phyloP scores from a whole-genome alignment of 108 stramenopile species.

The Aureococcus anophagefferens region DNA sequence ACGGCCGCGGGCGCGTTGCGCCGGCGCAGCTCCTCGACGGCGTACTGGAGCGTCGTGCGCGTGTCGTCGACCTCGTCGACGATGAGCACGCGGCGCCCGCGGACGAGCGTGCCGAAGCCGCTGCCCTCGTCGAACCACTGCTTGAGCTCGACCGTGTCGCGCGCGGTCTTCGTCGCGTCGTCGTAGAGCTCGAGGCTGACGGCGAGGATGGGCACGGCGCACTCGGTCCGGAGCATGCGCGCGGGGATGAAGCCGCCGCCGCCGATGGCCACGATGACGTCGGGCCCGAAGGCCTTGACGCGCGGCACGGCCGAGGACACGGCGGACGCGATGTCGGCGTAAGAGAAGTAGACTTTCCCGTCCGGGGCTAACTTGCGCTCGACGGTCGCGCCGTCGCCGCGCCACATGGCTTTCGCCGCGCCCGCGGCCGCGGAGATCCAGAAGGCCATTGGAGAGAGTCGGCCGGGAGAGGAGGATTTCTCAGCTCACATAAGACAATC shows the following conservation, averaged over 20 bases:
- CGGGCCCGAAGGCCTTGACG: slow-evolving; percentile 29
- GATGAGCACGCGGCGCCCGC: slow-evolving; percentile 29
- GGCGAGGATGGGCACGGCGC: slow-evolving; percentile 34
- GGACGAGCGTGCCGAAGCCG: slow-evolving; percentile 22
- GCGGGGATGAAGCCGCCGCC: slow-evolving; percentile 43
- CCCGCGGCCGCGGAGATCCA: too few relatives aligned
- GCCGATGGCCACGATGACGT: slow-evolving; percentile 42
- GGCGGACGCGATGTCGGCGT: slow-evolving; percentile 29
- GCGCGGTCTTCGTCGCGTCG: slow-evolving; percentile 26
- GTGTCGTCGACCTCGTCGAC: slow-evolving; percentile 47
- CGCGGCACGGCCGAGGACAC: slow-evolving; percentile 18
- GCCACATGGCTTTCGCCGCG: too few relatives aligned
- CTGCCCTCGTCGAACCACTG: slow-evolving; percentile 35
- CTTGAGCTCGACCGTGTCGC: slow-evolving; percentile 11
- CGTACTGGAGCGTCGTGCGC: slow-evolving; percentile 32
- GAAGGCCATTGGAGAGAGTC: too few relatives aligned
- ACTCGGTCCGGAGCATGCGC: slow-evolving; percentile 36
- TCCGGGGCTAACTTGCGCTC: too few relatives aligned
- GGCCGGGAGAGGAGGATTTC: too few relatives aligned
- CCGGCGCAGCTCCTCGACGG: slow-evolving; percentile 23
- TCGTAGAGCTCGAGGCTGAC: slow-evolving; percentile 39
- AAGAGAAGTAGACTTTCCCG: slow-evolving; percentile 41
- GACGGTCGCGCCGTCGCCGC: too few relatives aligned
- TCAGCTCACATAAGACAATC: too few relatives aligned
- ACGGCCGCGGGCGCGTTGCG: slow-evolving; percentile 15